Evolutionary conservation across 352 stramenopile genomes (phyloP), one percentile per base, ranked within the genome.

Genomic region (Albugo laibachii): DNA sequence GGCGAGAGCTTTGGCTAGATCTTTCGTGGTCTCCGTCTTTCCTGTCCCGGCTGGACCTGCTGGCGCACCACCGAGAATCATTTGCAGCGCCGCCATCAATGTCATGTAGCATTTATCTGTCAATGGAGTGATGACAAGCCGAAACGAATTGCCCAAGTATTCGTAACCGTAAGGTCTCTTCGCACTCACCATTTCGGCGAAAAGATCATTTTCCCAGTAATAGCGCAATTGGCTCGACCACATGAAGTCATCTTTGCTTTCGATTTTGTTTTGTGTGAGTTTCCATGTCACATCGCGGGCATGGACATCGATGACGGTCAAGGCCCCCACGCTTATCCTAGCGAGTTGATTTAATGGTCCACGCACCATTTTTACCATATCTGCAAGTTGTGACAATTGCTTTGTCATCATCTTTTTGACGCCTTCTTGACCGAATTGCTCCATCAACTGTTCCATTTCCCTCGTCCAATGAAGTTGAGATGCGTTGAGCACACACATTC

Each of bases 21-120:
- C 85, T 52, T 97, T 97, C 0, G 88, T 95, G 8, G 84, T 96
- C 57, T 97, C 88, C 0, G 88, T 97, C 52, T 97, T 97, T 15
- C 88, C 88, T 10, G 88, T 97, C 0, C 88, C 88, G 20, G 87
- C 88, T 2, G 88, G 88, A 0, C 88, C 88, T 34, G 87, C 88
- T 1, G 88, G 88, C 3, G 88, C 86, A 13, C 88, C 88, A 11
- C 88, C 88, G 1, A 97, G 63, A 35, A 89, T 95, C 85, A 97
- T 96, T 51, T 97, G 88, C 18, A 97, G 52, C 1, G 88, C 88
- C 11, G 84, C 84, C 88, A 97, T 96, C 15, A 97, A 63, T 11
- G 88, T 97, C 59, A 96, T 75, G 57, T 97, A 97, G 59, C 88
- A 97, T 48, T 96, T 97, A 52, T 97, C 88, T 2, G 88, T 97